Evolutionary conservation across 2,329 filamentous ascomycete genomes (phyloP), one percentile per base, ranked within the genome.

Genomic region (Aspergillus sclerotialis): DNA sequence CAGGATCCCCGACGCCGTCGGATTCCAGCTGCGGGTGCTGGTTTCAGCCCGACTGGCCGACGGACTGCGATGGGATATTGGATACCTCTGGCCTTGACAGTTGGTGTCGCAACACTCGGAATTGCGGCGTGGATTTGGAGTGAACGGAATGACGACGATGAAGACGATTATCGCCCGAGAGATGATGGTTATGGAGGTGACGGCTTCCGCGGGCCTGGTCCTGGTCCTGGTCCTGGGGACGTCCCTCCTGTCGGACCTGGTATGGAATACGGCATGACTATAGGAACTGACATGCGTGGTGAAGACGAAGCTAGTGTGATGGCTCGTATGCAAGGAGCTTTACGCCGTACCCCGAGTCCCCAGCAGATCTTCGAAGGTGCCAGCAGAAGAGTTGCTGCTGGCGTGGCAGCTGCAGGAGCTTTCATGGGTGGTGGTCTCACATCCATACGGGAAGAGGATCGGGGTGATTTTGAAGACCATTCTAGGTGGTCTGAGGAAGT

Each of bases 81-180:
- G 86, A 77, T 94, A 40, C 90, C 90, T 43, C 73, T 96, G 37
- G 82, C 80, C 45, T 65, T 94, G 45, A 95, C 89, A 32, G 79
- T 94, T 38, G 89, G 87, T 30, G 78, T 93, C 48, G 90, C 90
- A 40, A 87, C 89, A 14, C 80, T 84, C 36, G 88, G 89, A 21
- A 67, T 94, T 30, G 89, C 82, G 33, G 87, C 87, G 37, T 96
- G 90, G 90, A 78, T 89, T 40, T 94, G 88, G 88, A 93, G 84
- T 60, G 88, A 94, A 65, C 82, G 86, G 52, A 78, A 74, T 53
- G 81, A 86, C 34, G 81, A 87, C 19, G 74, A 79, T 32, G 80
- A 88, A 17, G 75, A 79, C 42, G 70, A 73, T 43, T 75, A 78
- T 34, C 66, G 69, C 35, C 65, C 68, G 49, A 69, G 70, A 28